Conservation (phyloP, 345 rosid genomes). For the Eutrema heterophyllum region DNA sequence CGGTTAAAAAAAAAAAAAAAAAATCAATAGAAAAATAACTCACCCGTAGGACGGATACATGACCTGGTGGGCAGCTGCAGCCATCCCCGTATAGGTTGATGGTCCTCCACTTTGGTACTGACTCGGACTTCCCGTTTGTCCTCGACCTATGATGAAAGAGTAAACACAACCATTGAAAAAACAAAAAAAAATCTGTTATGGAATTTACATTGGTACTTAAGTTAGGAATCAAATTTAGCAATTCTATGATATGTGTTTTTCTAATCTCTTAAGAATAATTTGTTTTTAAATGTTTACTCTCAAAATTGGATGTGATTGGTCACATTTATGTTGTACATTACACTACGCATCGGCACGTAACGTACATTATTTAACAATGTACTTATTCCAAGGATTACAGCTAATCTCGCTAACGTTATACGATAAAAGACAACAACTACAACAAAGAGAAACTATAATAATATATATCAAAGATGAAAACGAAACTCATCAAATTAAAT, state of each 20-base stretch:
- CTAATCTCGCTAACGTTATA: neutral
- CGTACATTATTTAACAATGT: slow-evolving; percentile 13
- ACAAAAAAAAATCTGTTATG: neutral
- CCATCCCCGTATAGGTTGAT: slow-evolving; percentile 51
- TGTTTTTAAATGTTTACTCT: no score
- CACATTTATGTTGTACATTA: no score
- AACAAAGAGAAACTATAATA: neutral
- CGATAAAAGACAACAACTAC: neutral
- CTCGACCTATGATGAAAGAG: slow-evolving; percentile 44
- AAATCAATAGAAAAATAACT: neutral
- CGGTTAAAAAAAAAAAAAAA: neutral
- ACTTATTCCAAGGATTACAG: slow-evolving; percentile 1
- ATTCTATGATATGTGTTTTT: neutral
- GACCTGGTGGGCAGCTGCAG: slow-evolving; percentile 50
- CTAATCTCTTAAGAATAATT: neutral
- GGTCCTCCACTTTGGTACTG: slow-evolving; percentile 49
- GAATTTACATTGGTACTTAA: neutral
- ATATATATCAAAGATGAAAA: neutral
- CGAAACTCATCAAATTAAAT: neutral
- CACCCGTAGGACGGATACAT: slow-evolving; percentile 35
- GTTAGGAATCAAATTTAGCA: neutral
- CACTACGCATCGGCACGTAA: neutral
- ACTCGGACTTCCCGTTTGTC: slow-evolving; percentile 52
- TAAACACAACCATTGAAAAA: neutral
- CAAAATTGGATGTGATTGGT: no score